Base-by-base conservation (phyloP, 345 rosid species). In the Eucalyptus sideroxylon region DNA sequence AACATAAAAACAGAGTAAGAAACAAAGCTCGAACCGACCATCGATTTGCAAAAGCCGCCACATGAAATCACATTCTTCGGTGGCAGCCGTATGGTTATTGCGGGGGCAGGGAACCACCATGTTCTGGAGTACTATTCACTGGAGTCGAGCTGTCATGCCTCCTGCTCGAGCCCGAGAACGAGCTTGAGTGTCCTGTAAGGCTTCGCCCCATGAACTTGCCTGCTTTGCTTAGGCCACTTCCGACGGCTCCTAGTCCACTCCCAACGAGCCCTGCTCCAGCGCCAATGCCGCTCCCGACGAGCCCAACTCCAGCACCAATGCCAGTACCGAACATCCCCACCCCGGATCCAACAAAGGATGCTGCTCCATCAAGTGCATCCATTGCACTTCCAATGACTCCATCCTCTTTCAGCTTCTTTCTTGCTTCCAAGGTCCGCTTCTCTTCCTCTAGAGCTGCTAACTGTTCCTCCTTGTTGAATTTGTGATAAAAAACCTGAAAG, bases 371-470 rank as follows among this genome's bases (percentile, higher is more conserved):
- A 8, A 95, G 93, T 3, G 97, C 96, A 88, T 95, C 98, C 98
- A 95, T 92, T 6, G 98, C 96, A 92, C 99, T 96, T 72, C 98
- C 99, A 16, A 98, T 95, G 83, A 95, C 95, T 87, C 99, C 99
- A 8, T 96, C 97, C 87, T 95, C 99, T 91, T 97, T 98, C 93
- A 95, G 89, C 91, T 94, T 96, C 96, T 94, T 96, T 62, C 95
- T 96, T 83, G 91, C 92, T 91, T 97, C 99, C 53, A 96, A 49
- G 45, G 94, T 91, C 93, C 89, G 95, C 95, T 98, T 98, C 95
- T 98, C 99, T 17, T 91, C 98, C 88, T 97, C 98, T 45, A 96
- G 90, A 56, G 99, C 99, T 87, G 91, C 94, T 94, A 94, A 45
- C 90, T 95, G 97, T 94, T 98, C 99, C 91, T 97, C 98, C 90